Evolutionary conservation across 129 eudicot species (phyloP).

Genomic region (Flaveria bidentis): DNA sequence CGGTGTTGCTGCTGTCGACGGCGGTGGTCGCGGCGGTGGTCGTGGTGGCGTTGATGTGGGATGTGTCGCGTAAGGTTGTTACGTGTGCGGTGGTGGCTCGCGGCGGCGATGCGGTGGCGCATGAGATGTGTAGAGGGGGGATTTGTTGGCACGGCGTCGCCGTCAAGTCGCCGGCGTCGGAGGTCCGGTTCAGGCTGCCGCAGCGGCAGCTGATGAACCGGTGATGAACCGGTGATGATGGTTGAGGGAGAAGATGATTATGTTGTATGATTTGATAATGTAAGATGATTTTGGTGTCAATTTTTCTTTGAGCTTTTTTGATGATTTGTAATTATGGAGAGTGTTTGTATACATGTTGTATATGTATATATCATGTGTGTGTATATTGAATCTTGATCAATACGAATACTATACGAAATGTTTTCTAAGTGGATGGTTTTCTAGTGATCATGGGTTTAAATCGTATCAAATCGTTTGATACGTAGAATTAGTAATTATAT

Average conservation of each 20-base stretch:
- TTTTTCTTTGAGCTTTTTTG: neutral
- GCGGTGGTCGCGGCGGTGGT: conserved; percentile 46
- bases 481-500: too few relatives aligned
- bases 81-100: conserved; percentile 28
- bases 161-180: conserved; percentile 73
- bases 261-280: neutral
- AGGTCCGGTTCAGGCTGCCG: conserved; percentile 72
- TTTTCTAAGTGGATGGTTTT: too few relatives aligned
- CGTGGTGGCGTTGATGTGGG: conserved; percentile 64
- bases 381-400: neutral
- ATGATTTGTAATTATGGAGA: conserved; percentile 7
- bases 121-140: conserved; percentile 75
- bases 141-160: conserved; percentile 94
- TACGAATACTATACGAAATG: too few relatives aligned
- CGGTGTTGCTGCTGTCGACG: conserved; percentile 60
- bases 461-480: too few relatives aligned
- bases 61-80: conserved; percentile 67
- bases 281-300: neutral
- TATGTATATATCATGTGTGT: neutral
- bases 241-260: too few relatives aligned
- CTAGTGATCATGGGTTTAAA: too few relatives aligned
- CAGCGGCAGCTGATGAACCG: conserved; percentile 37
- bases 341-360: neutral
- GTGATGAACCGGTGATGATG: neutral
- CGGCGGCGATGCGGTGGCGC: conserved; percentile 31